phyloP scores from a whole-genome alignment of 163 green algal species.

The Prototheca wickerhamii region DNA sequence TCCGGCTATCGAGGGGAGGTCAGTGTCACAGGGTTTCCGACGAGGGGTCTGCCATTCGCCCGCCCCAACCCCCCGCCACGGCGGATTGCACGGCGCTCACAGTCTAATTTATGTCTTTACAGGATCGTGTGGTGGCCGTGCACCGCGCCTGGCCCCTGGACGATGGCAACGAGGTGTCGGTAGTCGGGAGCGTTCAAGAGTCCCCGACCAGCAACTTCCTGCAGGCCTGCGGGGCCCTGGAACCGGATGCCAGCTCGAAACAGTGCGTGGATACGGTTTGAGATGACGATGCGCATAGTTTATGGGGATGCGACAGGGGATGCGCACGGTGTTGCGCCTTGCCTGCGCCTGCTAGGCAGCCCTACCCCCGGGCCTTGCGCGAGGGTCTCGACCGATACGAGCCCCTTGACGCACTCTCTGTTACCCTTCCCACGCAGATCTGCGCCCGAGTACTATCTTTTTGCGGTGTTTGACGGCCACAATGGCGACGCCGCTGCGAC shows the following conservation, averaged over 20 bases:
- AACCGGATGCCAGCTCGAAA: neutral
- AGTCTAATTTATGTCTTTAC: neutral
- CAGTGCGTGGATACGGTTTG: neutral
- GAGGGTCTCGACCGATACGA: neutral
- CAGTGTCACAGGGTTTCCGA: neutral
- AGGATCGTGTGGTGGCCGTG: constrained; percentile 12
- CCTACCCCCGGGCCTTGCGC: no score
- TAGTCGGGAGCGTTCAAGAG: neutral
- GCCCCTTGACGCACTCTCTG: neutral
- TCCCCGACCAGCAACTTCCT: constrained; percentile 5
- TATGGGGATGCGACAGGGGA: neutral
- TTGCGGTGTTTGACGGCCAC: constrained; percentile 48
- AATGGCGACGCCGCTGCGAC: constrained; percentile 38
- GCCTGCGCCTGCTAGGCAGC: neutral
- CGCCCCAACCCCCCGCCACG: no score
- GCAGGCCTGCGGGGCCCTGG: neutral
- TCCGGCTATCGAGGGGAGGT: neutral
- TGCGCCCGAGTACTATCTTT: constrained; percentile 24
- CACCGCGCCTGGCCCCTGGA: constrained; percentile 2
- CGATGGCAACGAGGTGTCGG: neutral
- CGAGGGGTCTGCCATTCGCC: no score
- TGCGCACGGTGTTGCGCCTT: no score
- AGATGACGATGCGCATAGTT: neutral
- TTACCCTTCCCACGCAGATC: neutral
- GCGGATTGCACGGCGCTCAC: neutral